Conservation (phyloP, 148 eudicot species). For the Persicaria maculosa region DNA sequence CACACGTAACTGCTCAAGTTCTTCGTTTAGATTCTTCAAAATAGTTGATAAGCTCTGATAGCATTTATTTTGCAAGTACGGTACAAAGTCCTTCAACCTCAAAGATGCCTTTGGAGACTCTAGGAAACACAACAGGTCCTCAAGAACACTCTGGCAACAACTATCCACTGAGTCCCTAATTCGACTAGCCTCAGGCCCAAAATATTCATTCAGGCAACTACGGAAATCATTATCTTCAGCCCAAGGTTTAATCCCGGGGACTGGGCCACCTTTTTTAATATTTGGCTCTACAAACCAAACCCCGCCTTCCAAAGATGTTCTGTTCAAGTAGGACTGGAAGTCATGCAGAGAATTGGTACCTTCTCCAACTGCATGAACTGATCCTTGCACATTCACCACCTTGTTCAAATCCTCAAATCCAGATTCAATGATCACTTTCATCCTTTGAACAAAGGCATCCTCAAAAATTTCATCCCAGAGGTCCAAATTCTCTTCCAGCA, state of each 20-base stretch:
- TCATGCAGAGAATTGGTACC: slow-evolving; percentile 31
- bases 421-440: slow-evolving; percentile 61
- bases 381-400: slow-evolving; percentile 49
- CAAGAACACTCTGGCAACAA: slow-evolving; percentile 66
- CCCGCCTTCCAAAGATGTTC: slow-evolving; percentile 58
- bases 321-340: slow-evolving; percentile 50
- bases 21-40: slow-evolving; percentile 57
- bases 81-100: slow-evolving; percentile 63
- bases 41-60: slow-evolving; percentile 54
- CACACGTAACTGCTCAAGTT: slow-evolving; percentile 52
- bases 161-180: slow-evolving; percentile 87
- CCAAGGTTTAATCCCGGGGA: slow-evolving; percentile 37
- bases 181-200: slow-evolving; percentile 71
- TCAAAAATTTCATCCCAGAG: slow-evolving; percentile 98
- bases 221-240: slow-evolving; percentile 59
- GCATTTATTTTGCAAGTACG: slow-evolving; percentile 73
- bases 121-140: slow-evolving; percentile 69
- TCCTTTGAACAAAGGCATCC: slow-evolving; percentile 77
- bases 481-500: slow-evolving; percentile 76
- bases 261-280: slow-evolving; percentile 35
- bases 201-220: slow-evolving; percentile 76
- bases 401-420: slow-evolving; percentile 44
- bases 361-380: slow-evolving; percentile 41
- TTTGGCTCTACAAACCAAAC: slow-evolving; percentile 81
- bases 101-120: slow-evolving; percentile 89